phyloP scores from a whole-genome alignment of 2,329 filamentous ascomycete species.

The Gaeumannomyces tritici region DNA sequence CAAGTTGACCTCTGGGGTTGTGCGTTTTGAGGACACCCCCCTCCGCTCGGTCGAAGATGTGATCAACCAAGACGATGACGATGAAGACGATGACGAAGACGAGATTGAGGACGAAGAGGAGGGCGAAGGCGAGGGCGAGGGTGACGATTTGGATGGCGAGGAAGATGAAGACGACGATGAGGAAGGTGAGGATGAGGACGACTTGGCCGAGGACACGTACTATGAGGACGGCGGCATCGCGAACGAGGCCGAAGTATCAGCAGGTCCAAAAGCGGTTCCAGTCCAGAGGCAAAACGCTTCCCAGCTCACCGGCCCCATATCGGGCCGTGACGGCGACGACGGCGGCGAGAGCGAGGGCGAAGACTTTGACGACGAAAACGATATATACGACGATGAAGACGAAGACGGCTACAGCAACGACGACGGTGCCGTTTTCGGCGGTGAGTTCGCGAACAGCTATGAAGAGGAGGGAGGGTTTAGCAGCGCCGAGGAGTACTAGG shows the following conservation, averaged over 20 bases:
- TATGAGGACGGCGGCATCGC: not conserved
- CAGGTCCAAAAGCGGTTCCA: not conserved
- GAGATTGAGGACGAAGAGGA: slow-evolving; percentile 7
- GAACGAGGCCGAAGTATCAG: not conserved
- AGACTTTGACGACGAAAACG: slow-evolving; percentile 2
- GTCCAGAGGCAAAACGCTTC: not conserved
- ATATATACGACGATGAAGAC: not conserved
- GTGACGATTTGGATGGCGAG: not conserved
- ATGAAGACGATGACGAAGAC: slow-evolving; percentile 6
- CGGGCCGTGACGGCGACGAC: not conserved
- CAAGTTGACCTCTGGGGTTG: not conserved
- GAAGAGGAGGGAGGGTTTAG: slow-evolving; percentile 3
- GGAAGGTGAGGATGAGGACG: slow-evolving; percentile 4
- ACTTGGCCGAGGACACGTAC: not conserved
- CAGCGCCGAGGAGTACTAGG: slow-evolving; percentile 2
- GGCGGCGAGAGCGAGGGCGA: not conserved
- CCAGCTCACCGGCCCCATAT: not conserved
- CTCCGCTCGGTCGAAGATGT: slow-evolving; percentile 2
- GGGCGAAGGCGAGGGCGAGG: slow-evolving; percentile 3
- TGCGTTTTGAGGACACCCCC: not conserved
- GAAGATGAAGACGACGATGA: slow-evolving; percentile 4
- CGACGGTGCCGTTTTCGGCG: not conserved
- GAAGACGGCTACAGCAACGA: slow-evolving; percentile 2
- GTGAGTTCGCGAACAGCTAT: not conserved
- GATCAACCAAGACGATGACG: slow-evolving; percentile 4